Base-by-base conservation (phyloP, 2,329 filamentous ascomycete species). In the Fusarium protoensiforme region DNA sequence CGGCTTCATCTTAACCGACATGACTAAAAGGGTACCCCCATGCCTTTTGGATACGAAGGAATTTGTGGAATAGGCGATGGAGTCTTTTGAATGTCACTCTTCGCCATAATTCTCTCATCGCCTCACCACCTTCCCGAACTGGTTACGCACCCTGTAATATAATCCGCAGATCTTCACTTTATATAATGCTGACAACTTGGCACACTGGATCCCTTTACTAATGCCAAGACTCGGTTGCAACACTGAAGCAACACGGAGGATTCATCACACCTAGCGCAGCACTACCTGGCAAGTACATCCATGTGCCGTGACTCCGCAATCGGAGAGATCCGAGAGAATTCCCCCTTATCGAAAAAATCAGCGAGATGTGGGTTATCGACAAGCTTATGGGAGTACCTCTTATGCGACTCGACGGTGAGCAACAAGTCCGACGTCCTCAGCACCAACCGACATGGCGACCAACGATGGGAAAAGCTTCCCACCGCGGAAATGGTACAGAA, bases 401-500 rank as follows among this genome's bases (percentile, higher is more conserved):
- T 24, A 24, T 24, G 24, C 24, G 24, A 5, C 24, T 20, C 16
- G 10, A 35, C 24, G 46, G 36, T 16, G 41, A 43, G 24, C 18
- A 20, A 33, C 35, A 41, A 7, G 33, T 51, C n/a, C 35, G 22
- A 29, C 54, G 29, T 31, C 9, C 27, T 38, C 51, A 22, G 11
- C 58, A 13, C 16, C 60, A 43, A 38, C 33, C 57, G 31, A 61
- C 60, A 80, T 80, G 78, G 66, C 72, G 10, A 75, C 46, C 59
- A 73, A 64, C 39, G 68, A 77, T 51, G 73, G 69, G 46, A 76
- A 74, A 48, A 71, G 58, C 27, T 80, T 80, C 43, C 73, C 78
- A 29, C 76, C 74, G 2, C 70, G 79, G 65, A 80, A 77, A 46
- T 80, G 79, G 79, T 80, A 80, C 69, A 74, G 79, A 53, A 69